These are phyloP conservation scores for Mychonastes homosphaera DNA, from an alignment of 139 green algal genomes.

Conservation along the genomic window DNA sequence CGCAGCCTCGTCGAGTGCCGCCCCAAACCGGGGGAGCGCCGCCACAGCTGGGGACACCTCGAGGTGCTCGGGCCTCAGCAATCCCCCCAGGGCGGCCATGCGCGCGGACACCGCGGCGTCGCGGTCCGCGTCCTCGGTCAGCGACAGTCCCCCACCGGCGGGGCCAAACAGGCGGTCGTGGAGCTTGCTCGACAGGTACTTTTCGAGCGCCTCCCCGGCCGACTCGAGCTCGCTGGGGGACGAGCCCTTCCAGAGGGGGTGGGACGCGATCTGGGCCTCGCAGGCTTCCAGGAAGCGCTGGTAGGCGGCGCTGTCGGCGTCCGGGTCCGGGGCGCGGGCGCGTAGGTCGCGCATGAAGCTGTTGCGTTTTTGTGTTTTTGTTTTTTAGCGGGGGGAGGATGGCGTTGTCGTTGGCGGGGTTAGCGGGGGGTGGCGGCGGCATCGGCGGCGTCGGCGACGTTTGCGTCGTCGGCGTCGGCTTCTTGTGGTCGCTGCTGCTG, in stretches of 20 bases:
- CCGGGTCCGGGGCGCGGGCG: conserved; percentile 11
- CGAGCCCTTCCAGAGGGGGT: conserved; percentile 70
- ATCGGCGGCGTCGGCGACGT: neutral
- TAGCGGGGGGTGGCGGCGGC: neutral
- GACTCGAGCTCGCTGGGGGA: conserved; percentile 52
- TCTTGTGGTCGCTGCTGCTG: conserved; percentile 35
- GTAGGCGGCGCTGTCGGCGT: conserved; percentile 25
- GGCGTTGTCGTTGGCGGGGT: neutral
- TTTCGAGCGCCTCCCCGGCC: conserved; percentile 83
- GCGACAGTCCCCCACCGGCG: neutral
- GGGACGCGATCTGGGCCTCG: conserved; percentile 59
- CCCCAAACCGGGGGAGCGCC: too few relatives aligned
- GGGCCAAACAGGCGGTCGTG: conserved; percentile 66
- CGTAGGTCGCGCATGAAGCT: conserved; percentile 50
- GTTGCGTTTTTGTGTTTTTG: conserved; percentile 7
- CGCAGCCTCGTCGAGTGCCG: conserved; percentile 44
- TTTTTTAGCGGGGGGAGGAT: conserved; percentile 2
- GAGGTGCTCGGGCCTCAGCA: conserved; percentile 69
- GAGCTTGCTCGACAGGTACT: conserved; percentile 96
- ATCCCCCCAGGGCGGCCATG: conserved; percentile 50
- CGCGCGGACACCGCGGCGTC: conserved; percentile 56
- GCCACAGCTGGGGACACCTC: conserved; percentile 60
- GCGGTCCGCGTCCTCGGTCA: conserved; percentile 53
- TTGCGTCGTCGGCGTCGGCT: conserved; percentile 1
- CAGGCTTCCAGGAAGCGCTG: conserved; percentile 73